Evolutionary conservation across 2,329 filamentous ascomycete species (phyloP), one percentile per base, ranked within the genome.

Genomic region (Phialophora verrucosa): DNA sequence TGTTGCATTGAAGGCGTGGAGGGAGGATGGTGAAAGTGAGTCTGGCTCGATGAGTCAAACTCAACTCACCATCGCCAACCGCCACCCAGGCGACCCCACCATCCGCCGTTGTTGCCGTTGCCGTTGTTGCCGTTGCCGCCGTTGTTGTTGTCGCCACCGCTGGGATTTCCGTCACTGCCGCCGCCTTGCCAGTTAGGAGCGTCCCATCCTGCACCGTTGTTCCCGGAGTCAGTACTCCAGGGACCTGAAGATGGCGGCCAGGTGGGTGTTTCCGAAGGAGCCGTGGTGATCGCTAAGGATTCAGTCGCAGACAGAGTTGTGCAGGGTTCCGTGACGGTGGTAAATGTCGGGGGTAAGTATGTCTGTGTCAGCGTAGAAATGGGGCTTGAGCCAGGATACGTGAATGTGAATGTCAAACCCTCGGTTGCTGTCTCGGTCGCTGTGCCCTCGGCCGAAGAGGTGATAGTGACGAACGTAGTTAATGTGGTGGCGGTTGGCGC

Each of bases 391-490:
- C 20, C 7, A 50, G 23, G 23, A 27, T 23, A 17, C 47, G 47
- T 42, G 35, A 42, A 35, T 35, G 32, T 17, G 35, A 14, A 17
- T 1, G 38, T 44, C 17, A 8, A 2, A n/a, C 2, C n/a, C 5
- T 44, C 38, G 38, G 38, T 44, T 5, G 17, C 35, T 42, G 35
- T 50, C 5, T 44, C 38, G 38, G 38, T 44, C 14, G 17, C 35
- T 42, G 35, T 50, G 47, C 12, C 12, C 25, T 32, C 32, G n/a
- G 29, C 0, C 12, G 59, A 42, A n/a, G 57, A 58, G 6, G 47
- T 58, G 31, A 47, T 3, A 10, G 63, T 59, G 35, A 57, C 25
- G 42, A 62, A 57, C 1, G 61, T 58, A 23, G 65, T 42, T n/a
- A 17, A 25, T 1, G 38, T 38, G 12, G 42, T 38, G 31, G 14